These are phyloP conservation scores for Monascus purpureus DNA, from an alignment of 495 filamentous ascomycete genomes.

Conservation along the genomic window DNA sequence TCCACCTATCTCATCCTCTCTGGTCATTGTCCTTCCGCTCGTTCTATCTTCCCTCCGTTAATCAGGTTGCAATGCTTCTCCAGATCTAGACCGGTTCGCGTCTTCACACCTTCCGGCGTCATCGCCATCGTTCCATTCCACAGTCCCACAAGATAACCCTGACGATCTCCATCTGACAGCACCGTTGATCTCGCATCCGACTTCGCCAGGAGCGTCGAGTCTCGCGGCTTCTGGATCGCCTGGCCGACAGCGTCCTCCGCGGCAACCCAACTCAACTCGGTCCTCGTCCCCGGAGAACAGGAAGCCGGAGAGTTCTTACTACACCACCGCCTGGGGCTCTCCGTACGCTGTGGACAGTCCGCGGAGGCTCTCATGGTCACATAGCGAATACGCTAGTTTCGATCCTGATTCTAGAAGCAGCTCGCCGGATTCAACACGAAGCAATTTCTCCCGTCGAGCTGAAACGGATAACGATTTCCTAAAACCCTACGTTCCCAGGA, in stretches of 20 bases:
- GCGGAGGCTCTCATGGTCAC: slow-evolving; percentile 28
- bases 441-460: slow-evolving; percentile 20
- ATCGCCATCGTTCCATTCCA: slow-evolving; percentile 21
- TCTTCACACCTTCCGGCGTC: slow-evolving; percentile 28
- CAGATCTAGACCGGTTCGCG: slow-evolving; percentile 29
- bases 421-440: slow-evolving; percentile 21
- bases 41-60: slow-evolving; percentile 3
- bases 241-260: slow-evolving; percentile 15
- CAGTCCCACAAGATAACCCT: slow-evolving; percentile 15
- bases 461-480: slow-evolving; percentile 38
- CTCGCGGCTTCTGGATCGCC: slow-evolving; percentile 23
- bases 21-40: slow-evolving; percentile 8
- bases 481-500: slow-evolving; percentile 24
- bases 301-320: slow-evolving; percentile 37
- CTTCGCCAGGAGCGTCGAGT: slow-evolving; percentile 27
- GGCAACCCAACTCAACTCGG: slow-evolving; percentile 14
- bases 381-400: slow-evolving; percentile 27
- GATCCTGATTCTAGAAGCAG: slow-evolving; percentile 20
- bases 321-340: slow-evolving; percentile 60
- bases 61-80: slow-evolving; percentile 6
- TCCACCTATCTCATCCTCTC: slow-evolving; percentile 7
- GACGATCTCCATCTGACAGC: slow-evolving; percentile 20
- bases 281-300: slow-evolving; percentile 30
- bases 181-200: slow-evolving; percentile 18
- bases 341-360: slow-evolving; percentile 49